These are phyloP conservation scores for Lippia alba DNA, from an alignment of 305 asterid species.

Conservation along the genomic window DNA sequence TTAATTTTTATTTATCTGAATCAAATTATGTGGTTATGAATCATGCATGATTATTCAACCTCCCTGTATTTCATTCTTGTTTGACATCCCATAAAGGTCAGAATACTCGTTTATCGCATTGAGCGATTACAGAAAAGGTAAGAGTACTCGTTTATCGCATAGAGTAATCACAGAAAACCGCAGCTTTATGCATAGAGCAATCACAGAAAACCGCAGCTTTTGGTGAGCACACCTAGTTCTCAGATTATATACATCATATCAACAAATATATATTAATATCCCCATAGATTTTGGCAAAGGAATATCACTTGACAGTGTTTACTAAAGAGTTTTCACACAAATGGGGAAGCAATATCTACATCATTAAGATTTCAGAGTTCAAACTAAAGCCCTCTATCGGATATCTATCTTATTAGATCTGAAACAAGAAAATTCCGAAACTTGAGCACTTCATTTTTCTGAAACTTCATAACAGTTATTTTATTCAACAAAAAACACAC, in stretches of 20 bases:
- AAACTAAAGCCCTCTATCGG: background rate
- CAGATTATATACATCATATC: background rate
- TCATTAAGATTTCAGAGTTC: background rate
- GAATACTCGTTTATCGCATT: background rate
- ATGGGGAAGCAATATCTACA: background rate
- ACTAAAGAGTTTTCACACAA: background rate
- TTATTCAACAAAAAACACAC: background rate
- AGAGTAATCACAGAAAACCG: too few relatives aligned
- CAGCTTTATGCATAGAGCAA: too few relatives aligned
- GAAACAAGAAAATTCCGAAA: background rate
- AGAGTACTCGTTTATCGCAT: too few relatives aligned
- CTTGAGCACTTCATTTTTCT: background rate
- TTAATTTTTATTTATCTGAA: background rate
- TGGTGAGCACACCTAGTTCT: background rate
- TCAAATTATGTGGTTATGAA: too few relatives aligned
- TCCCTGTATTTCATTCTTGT: background rate
- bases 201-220: too few relatives aligned
- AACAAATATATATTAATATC: constrained; percentile 5
- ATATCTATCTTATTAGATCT: background rate
- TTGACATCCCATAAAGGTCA: background rate
- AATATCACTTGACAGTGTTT: background rate
- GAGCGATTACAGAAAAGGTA: background rate
- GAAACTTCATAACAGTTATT: too few relatives aligned
- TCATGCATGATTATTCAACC: background rate
- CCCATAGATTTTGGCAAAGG: background rate